These are phyloP conservation scores for Lachancea fermentati DNA, from an alignment of 805 yeast genomes.

Conservation along the genomic window DNA sequence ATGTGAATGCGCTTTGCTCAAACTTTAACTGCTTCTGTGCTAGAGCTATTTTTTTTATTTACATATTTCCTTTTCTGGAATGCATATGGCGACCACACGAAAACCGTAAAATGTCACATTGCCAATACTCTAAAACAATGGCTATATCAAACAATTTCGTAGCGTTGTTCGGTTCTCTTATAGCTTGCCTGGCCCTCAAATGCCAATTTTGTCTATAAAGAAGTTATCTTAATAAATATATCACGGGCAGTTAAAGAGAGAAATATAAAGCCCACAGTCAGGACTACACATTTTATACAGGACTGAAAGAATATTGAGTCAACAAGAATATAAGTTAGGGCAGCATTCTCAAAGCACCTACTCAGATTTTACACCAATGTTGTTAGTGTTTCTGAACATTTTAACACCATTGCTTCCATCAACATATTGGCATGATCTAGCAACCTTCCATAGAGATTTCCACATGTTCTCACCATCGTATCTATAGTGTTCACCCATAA, in stretches of 20 bases:
- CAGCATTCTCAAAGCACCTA: background rate
- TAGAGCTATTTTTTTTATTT: slow-evolving; percentile 9
- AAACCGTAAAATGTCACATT: too few relatives aligned
- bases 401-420: slow-evolving; percentile 60
- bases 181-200: too few relatives aligned
- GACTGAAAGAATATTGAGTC: background rate
- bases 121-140: too few relatives aligned
- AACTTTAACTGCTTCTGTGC: background rate
- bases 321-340: background rate
- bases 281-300: too few relatives aligned
- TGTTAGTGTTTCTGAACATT: slow-evolving; percentile 73
- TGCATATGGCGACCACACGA: background rate
- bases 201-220: too few relatives aligned
- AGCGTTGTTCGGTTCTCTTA: too few relatives aligned
- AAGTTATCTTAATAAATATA: too few relatives aligned
- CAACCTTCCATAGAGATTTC: slow-evolving; percentile 54
- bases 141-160: too few relatives aligned
- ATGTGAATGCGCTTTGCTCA: background rate
- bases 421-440: slow-evolving; percentile 64
- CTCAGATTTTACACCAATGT: slow-evolving; percentile 40
- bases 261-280: too few relatives aligned
- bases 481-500: slow-evolving; percentile 77
- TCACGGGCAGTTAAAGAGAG: too few relatives aligned
- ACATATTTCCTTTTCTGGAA: slow-evolving; percentile 18
- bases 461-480: slow-evolving; percentile 68